Percentiles rank a stretch among this genome's conserved stretches.
Evolutionary conservation across 306 rosid genomes (phyloP).

Genomic region (Rubus idaeus): DNA sequence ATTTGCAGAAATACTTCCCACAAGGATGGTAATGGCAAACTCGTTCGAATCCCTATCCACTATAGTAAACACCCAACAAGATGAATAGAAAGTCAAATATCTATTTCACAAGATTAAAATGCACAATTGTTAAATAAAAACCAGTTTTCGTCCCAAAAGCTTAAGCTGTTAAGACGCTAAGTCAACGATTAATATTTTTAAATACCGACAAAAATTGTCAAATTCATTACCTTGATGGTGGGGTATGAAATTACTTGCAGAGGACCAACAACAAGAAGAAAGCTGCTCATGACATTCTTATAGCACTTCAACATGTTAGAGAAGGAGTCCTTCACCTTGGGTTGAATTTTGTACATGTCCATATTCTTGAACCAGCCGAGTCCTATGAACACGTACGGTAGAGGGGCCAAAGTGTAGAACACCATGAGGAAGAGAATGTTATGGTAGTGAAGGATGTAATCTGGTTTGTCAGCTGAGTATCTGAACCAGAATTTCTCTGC

Average conservation of each 20-base stretch:
- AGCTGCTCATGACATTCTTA: slow-evolving; percentile 42
- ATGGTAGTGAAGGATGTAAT: slow-evolving; percentile 52
- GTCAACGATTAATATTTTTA: neutral
- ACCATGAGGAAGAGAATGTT: slow-evolving; percentile 46
- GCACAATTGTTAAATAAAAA: neutral
- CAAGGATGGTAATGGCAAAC: slow-evolving; percentile 48
- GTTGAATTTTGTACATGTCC: slow-evolving; percentile 55
- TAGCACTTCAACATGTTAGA: slow-evolving; percentile 51
- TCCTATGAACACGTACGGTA: slow-evolving; percentile 37
- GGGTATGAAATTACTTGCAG: slow-evolving; percentile 52
- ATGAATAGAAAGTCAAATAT: neutral
- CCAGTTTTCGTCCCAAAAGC: neutral
- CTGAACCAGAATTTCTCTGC: slow-evolving; percentile 60
- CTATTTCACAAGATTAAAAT: neutral
- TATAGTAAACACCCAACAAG: slow-evolving; percentile 9
- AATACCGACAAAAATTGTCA: too few relatives aligned
- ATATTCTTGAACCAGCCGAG: slow-evolving; percentile 32
- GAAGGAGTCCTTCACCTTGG: slow-evolving; percentile 28
- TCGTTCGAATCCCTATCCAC: slow-evolving; percentile 54
- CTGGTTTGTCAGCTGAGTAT: slow-evolving; percentile 52
- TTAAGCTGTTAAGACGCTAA: neutral
- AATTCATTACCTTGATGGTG: slow-evolving; percentile 32
- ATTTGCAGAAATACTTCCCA: slow-evolving; percentile 44
- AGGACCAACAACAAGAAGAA: slow-evolving; percentile 54
- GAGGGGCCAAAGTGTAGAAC: slow-evolving; percentile 42